A percentile compares a stretch with the other conserved stretches of the same genome.
phyloP scores from a whole-genome alignment of 371 early-diverging fungal species.

The Capniomyces stellatus region DNA sequence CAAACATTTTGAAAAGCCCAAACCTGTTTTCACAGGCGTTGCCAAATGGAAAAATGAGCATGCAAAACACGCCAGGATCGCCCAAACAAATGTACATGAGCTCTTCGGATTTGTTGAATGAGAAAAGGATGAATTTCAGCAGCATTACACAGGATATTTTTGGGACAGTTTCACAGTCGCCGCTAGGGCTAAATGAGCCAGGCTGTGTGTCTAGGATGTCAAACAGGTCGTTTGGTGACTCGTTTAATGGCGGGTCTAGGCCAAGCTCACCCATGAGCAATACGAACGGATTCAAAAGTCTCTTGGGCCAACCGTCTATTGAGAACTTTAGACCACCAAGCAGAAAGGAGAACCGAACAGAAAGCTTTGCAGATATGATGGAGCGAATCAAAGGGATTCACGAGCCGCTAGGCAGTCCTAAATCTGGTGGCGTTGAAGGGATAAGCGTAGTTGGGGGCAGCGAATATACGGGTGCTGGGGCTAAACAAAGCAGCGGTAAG shows the following conservation, averaged over 20 bases:
- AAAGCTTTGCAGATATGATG: slow-evolving; percentile 4
- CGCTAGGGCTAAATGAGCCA: not conserved
- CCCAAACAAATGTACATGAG: not conserved
- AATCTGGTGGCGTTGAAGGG: not conserved
- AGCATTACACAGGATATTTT: not conserved
- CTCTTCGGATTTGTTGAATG: not conserved
- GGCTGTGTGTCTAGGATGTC: not conserved
- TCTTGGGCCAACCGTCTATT: not conserved
- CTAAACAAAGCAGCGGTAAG: too few species aligned
- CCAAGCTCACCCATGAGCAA: not conserved
- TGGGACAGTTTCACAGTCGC: not conserved
- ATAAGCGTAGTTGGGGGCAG: not conserved
- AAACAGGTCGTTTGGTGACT: not conserved
- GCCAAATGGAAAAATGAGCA: not conserved
- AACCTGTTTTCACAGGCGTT: not conserved
- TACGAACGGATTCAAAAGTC: not conserved
- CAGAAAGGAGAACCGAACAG: slow-evolving; percentile 1
- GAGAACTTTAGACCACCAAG: not conserved
- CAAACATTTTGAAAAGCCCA: not conserved
- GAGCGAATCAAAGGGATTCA: not conserved
- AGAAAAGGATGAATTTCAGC: not conserved
- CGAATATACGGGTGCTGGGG: too few species aligned
- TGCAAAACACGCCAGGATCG: not conserved
- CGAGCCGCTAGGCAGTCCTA: not conserved
- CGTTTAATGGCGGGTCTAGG: not conserved